A percentile compares a stretch with the other conserved stretches of the same genome.
These are phyloP conservation scores for Beauveria pseudobassiana DNA, from an alignment of 2,329 filamentous ascomycete genomes.

Conservation along the genomic window DNA sequence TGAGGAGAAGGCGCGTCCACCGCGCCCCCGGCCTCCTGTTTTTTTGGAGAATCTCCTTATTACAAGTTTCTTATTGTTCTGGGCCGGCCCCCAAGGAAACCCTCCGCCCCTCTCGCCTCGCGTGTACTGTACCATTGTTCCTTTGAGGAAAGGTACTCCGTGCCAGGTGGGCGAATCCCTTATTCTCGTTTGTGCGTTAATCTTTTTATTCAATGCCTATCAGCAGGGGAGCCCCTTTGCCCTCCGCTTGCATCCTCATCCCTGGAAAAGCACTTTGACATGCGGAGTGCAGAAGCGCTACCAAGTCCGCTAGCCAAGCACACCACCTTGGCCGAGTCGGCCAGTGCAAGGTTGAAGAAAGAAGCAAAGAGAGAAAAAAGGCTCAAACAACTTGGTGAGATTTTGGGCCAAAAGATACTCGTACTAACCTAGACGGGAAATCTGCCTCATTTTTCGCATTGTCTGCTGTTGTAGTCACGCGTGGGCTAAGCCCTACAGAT, in stretches of 20 bases:
- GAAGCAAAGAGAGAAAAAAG: neutral
- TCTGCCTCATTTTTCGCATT: neutral
- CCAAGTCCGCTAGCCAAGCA: neutral
- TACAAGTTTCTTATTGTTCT: constrained; percentile 2
- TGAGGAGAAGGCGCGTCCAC: neutral
- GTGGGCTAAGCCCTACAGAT: constrained; percentile 6
- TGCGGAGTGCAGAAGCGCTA: neutral
- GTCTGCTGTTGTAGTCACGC: neutral
- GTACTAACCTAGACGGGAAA: neutral
- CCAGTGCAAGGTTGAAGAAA: neutral
- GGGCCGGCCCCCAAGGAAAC: neutral
- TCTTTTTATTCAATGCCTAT: neutral
- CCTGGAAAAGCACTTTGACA: neutral
- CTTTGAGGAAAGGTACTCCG: neutral
- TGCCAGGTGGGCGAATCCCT: neutral
- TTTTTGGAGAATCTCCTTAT: neutral
- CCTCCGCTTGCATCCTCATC: neutral
- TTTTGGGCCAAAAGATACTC: neutral
- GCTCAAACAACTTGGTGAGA: neutral
- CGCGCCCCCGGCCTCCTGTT: neutral
- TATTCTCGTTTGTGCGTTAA: neutral
- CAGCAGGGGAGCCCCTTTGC: neutral
- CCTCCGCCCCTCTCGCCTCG: neutral
- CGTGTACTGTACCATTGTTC: constrained; percentile 7
- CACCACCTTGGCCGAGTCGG: neutral